Base-by-base conservation (phyloP, 306 rosid genomes). In the Abrus precatorius region DNA sequence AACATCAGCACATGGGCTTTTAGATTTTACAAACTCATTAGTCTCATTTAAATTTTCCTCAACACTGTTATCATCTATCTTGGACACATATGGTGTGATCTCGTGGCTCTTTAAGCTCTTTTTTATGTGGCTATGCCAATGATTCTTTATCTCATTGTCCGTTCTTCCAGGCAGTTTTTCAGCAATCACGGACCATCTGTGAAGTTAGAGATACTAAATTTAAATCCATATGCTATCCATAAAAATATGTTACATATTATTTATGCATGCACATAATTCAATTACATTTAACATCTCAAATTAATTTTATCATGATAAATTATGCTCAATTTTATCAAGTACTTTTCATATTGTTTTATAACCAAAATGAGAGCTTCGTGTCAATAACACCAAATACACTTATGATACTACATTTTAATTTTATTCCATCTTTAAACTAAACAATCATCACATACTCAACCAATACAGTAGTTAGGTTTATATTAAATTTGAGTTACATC, bases 131-230 rank as follows among this genome's bases (percentile, higher is more conserved):
- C 90, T 91, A 77, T 91, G 94, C 97, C 94, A 93, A 9, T 87
- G 71, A 54, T 89, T 93, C 82, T 93, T 91, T 48, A 93, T 56
- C 72, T 91, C 91, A 43, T 89, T 90, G 82, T 93, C 94, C 1
- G 94, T 87, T 87, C 97, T 90, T 69, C 97, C 97, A 0, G 86
- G 48, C 8, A 93, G 50, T 2, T 74, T 87, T 53, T 84, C 80
- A 45, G 96, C 92, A 70, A 93, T 93, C 49, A 29, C 1, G 5
- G 96, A 87, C 96, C 96, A 93, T 81, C 96, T 91, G 67, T 20
- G 0, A 72, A 14, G 55, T 28, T 7, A 52, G 14, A 56, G 36
- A 52, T 43, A 56, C 2, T 13, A 13, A 32, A 9, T 8, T 27
- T 9, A 52, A 5, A 1, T 66, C 74, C 5, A 4, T 6, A 28